Conservation (phyloP, 2,329 filamentous ascomycete genomes). For the Neospermospora avenae region DNA sequence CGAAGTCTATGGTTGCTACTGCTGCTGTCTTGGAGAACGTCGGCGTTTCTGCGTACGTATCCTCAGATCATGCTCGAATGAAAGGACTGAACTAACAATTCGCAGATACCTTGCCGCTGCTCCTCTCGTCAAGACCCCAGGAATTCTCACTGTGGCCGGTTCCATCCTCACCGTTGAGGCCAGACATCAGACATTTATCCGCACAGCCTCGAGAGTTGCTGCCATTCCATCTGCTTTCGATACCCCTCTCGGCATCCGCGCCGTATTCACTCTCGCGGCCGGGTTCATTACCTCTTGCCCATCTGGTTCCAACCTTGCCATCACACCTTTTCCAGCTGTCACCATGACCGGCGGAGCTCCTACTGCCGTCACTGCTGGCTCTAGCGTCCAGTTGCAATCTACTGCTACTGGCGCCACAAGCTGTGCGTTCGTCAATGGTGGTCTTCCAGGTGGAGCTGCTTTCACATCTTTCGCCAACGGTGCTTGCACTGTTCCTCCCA, state of each 20-base stretch:
- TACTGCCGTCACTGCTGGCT: slow-evolving; percentile 40
- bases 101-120: slow-evolving; percentile 61
- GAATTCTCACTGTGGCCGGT: slow-evolving; percentile 62
- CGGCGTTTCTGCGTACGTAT: slow-evolving; percentile 63
- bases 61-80: not conserved
- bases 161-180: slow-evolving; percentile 72
- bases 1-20: slow-evolving; percentile 64
- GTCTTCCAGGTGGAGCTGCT: slow-evolving; percentile 52
- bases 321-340: slow-evolving; percentile 60
- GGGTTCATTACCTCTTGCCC: slow-evolving; percentile 72
- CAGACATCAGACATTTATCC: slow-evolving; percentile 71
- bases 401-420: slow-evolving; percentile 51
- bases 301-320: slow-evolving; percentile 57
- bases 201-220: slow-evolving; percentile 52
- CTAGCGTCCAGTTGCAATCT: slow-evolving; percentile 47
- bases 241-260: slow-evolving; percentile 62
- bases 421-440: slow-evolving; percentile 66
- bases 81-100: slow-evolving; percentile 7
- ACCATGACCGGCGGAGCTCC: slow-evolving; percentile 47
- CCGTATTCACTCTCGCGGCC: slow-evolving; percentile 70
- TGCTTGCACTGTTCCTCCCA: slow-evolving; percentile 59
- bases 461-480: slow-evolving; percentile 55
- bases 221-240: slow-evolving; percentile 69
- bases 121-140: slow-evolving; percentile 56
- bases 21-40: slow-evolving; percentile 70